phyloP scores from a whole-genome alignment of 345 rosid genomes.

The Tarenaya hassleriana region DNA sequence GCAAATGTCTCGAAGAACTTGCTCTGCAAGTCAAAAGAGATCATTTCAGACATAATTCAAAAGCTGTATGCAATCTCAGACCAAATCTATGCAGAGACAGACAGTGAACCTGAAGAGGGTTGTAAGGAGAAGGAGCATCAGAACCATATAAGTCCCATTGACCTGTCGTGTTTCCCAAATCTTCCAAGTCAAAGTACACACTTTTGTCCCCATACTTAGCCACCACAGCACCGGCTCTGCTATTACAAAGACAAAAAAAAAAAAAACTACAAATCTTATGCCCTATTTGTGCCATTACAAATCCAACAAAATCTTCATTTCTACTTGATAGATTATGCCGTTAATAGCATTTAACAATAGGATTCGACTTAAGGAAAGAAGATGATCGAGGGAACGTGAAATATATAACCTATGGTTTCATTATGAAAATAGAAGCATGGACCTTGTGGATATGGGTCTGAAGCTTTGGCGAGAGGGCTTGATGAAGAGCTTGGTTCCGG shows the following conservation, averaged over 20 bases:
- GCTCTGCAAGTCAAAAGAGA: constrained; percentile 47
- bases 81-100: background rate
- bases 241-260: background rate
- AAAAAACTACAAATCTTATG: constrained; percentile 4
- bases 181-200: constrained; percentile 94
- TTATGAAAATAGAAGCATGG: background rate
- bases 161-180: constrained; percentile 92
- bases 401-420: no score
- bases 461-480: constrained; percentile 57
- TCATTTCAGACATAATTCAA: background rate
- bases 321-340: no score
- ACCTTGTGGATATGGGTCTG: constrained; percentile 47
- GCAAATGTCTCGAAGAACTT: constrained; percentile 93
- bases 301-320: no score
- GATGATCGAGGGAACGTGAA: no score
- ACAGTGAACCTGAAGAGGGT: constrained; percentile 69
- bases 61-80: background rate
- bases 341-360: no score
- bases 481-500: constrained; percentile 62
- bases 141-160: constrained; percentile 97
- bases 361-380: no score
- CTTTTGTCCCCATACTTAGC: constrained; percentile 97
- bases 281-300: background rate
- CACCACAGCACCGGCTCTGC: constrained; percentile 56
- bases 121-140: constrained; percentile 94